These are phyloP conservation scores for Globisporangium uncinulatum DNA, from an alignment of 352 stramenopile species.

Conservation along the genomic window DNA sequence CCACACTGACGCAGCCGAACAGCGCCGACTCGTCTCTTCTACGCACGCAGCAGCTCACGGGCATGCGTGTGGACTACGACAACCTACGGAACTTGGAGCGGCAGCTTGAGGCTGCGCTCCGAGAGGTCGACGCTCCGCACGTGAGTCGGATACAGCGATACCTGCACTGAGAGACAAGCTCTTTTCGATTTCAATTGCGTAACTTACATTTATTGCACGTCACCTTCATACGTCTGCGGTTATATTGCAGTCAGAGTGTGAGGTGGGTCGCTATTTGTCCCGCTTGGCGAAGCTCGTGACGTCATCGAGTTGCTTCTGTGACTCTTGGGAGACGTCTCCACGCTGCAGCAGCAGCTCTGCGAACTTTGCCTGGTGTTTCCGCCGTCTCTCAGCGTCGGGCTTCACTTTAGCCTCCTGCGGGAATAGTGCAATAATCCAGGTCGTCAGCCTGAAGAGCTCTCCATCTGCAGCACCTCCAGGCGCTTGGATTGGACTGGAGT, in stretches of 20 bases:
- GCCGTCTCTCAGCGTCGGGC: constrained; percentile 45
- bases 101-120: constrained; percentile 59
- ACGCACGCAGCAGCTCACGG: constrained; percentile 31
- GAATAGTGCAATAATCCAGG: not conserved
- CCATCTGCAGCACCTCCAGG: too few relatives aligned
- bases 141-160: constrained; percentile 72
- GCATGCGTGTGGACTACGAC: constrained; percentile 57
- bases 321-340: constrained; percentile 40
- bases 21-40: constrained; percentile 18
- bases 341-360: constrained; percentile 64
- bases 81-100: constrained; percentile 58
- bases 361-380: constrained; percentile 72
- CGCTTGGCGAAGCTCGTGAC: constrained; percentile 67
- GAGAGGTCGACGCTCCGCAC: constrained; percentile 64
- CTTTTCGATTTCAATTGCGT: too few relatives aligned
- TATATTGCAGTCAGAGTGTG: too few relatives aligned
- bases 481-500: too few relatives aligned
- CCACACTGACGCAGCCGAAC: constrained; percentile 25
- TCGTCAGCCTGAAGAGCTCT: not conserved
- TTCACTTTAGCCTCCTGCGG: constrained; percentile 63
- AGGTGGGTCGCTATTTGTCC: too few relatives aligned
- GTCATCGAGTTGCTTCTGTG: constrained; percentile 70
- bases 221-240: not conserved
- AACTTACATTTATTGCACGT: constrained; percentile 1
- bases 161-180: constrained; percentile 27